Conservation (phyloP, 2,329 filamentous ascomycete species). For the Chalaropsis ovoidea region DNA sequence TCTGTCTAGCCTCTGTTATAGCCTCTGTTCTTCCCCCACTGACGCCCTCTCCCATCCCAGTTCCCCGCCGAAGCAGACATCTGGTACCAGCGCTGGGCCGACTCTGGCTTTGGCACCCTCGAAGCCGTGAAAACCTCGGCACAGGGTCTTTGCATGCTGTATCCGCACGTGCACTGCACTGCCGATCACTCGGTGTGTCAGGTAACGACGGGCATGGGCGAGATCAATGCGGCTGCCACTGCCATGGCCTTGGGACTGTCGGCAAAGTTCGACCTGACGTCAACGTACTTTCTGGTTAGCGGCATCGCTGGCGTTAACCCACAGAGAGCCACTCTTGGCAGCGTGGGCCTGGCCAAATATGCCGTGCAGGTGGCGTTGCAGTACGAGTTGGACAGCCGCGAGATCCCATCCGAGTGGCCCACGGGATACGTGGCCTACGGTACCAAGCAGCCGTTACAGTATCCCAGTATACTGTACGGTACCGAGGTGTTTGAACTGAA, state of each 20-base stretch:
- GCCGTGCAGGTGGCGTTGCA: slow-evolving; percentile 65
- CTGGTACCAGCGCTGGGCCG: slow-evolving; percentile 48
- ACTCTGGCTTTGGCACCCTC: slow-evolving; percentile 43
- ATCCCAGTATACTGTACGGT: slow-evolving; percentile 52
- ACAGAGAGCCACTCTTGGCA: slow-evolving; percentile 52
- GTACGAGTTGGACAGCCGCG: slow-evolving; percentile 62
- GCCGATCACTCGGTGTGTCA: slow-evolving; percentile 54
- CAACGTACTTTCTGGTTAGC: slow-evolving; percentile 60
- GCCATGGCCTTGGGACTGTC: slow-evolving; percentile 55
- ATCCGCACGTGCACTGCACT: slow-evolving; percentile 55
- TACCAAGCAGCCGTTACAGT: slow-evolving; percentile 43
- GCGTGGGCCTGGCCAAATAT: slow-evolving; percentile 58
- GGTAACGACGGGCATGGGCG: slow-evolving; percentile 55
- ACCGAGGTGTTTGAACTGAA: slow-evolving; percentile 62
- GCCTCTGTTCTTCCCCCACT: slow-evolving; percentile 6
- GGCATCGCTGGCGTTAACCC: slow-evolving; percentile 70
- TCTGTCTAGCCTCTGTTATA: slow-evolving; percentile 9
- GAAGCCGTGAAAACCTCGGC: slow-evolving; percentile 47
- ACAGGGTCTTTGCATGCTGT: slow-evolving; percentile 55
- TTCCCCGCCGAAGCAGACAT: slow-evolving; percentile 51
- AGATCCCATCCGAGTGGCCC: slow-evolving; percentile 53
- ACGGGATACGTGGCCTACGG: slow-evolving; percentile 62
- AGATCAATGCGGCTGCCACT: slow-evolving; percentile 65
- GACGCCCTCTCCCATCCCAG: slow-evolving; percentile 33
- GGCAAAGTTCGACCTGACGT: slow-evolving; percentile 50